These are phyloP conservation scores for Globisporangium heterothallicum DNA, from an alignment of 352 stramenopile species.

Conservation along the genomic window DNA sequence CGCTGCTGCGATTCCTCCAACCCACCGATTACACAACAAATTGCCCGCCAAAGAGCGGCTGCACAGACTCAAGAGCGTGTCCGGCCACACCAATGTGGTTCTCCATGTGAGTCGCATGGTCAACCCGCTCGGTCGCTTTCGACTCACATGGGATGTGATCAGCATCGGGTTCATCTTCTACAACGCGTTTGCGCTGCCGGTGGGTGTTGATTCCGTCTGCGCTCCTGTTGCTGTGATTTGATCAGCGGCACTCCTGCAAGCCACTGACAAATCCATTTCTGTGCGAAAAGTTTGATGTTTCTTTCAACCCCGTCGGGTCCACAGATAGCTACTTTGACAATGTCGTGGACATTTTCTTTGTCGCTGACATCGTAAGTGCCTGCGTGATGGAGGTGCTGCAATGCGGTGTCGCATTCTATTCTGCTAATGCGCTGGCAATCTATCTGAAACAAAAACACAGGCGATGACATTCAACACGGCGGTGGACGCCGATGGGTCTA, in stretches of 20 bases:
- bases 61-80: conserved; percentile 28
- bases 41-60: conserved; percentile 9
- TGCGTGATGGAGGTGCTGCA: too few species aligned
- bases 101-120: conserved; percentile 37
- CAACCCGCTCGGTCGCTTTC: conserved; percentile 49
- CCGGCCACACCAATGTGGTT: conserved; percentile 19
- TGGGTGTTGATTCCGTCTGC: conserved; percentile 20
- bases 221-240: neutral
- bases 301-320: conserved; percentile 29
- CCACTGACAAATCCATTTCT: neutral
- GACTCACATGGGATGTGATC: conserved; percentile 56
- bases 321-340: conserved; percentile 41
- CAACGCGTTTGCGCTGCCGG: conserved; percentile 60
- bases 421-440: neutral
- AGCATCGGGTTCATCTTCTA: conserved; percentile 75
- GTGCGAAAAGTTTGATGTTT: conserved; percentile 47
- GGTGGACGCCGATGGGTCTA: conserved; percentile 41
- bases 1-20: too few species aligned
- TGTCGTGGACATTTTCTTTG: conserved; percentile 53
- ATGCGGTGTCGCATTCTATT: too few species aligned
- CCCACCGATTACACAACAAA: too few species aligned
- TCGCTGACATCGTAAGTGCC: conserved; percentile 51
- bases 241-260: too few species aligned
- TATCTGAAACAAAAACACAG: conserved; percentile 9
- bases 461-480: conserved; percentile 51